Evolutionary conservation across 768 basidiomycete genomes (phyloP), one percentile per base, ranked within the genome.

Genomic region (Tylopilus rubrobrunneus): DNA sequence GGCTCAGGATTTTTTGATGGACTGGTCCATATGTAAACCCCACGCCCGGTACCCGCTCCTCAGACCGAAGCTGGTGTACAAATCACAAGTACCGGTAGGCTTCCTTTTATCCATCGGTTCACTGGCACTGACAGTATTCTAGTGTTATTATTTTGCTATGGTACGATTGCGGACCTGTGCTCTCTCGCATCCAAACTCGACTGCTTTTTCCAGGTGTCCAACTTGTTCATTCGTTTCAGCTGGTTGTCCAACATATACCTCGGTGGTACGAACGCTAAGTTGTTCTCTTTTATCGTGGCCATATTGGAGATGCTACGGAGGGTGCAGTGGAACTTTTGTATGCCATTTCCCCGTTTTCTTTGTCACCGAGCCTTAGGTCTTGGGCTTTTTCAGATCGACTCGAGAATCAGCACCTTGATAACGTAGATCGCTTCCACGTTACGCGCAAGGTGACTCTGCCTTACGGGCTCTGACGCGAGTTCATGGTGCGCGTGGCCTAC

Each of bases 301-400:
- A 54, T 86, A 45, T 61, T 92, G 41, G 96, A 98, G 65, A 81
- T 92, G 67, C 60, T 91, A 6, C 74, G 96, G 40, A 77, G 96
- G 50, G 83, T 84, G 72, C 88, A 88, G 58, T 98, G 96, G 96
- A 97, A 96, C 69, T 89, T 95, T 63, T 87, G 89, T 92, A 54
- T 63, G 87, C 9, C 14, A 25, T 46, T 41, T 73, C 29, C 39
- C 12, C 28, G 3, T 34, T 45, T 40, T 11, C 15, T 27, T 5
- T 25, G 25, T 3, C 19, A 19, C 21, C 39, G 28, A 28, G 23
- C 23, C 56, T 58, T 2, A 33, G 3, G 23, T 11, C 15, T 28
- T 60, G 44, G 17, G 40, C 5, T 36, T 8, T 41, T 34, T n/a
- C 61, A 90, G 86, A 81, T 67, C 89, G 90, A 57, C 71, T 92